Evolutionary conservation across 2,329 filamentous ascomycete genomes (phyloP).

Genomic region (Pseudocercospora crystallina): DNA sequence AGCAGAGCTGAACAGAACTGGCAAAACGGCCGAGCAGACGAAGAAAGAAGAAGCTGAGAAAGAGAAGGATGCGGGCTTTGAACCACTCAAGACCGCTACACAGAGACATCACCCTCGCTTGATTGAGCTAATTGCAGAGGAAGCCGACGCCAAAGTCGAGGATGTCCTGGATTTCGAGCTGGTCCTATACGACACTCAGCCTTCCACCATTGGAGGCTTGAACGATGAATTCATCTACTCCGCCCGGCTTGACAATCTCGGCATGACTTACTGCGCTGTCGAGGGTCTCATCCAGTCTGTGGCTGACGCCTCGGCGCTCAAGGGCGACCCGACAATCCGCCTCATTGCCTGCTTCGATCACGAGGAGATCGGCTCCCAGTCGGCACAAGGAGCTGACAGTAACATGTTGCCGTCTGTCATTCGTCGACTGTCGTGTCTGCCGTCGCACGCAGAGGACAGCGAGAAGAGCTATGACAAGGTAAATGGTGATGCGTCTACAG

Average conservation of each 20-base stretch:
- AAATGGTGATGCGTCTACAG: constrained; percentile 51
- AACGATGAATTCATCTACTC: constrained; percentile 96
- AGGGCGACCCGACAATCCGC: constrained; percentile 77
- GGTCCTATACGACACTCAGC: constrained; percentile 94
- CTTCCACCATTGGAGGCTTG: constrained; percentile 82
- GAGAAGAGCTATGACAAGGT: constrained; percentile 66
- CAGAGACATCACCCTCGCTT: constrained; percentile 88
- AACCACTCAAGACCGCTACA: constrained; percentile 72
- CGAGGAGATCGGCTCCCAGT: constrained; percentile 91
- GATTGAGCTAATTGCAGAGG: constrained; percentile 77
- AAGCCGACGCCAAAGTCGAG: constrained; percentile 68
- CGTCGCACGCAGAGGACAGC: constrained; percentile 56
- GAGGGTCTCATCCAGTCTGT: constrained; percentile 82
- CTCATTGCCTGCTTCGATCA: constrained; percentile 96
- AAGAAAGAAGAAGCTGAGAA: constrained; percentile 44
- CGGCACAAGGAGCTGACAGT: constrained; percentile 89
- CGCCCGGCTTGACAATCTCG: constrained; percentile 89
- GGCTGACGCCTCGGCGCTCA: constrained; percentile 61
- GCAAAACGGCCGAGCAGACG: constrained; percentile 51
- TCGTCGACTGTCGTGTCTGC: constrained; percentile 79
- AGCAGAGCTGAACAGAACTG: constrained; percentile 80
- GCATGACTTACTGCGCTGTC: constrained; percentile 93
- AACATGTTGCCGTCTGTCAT: constrained; percentile 87
- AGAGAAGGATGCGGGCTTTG: constrained; percentile 53
- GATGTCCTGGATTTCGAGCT: constrained; percentile 92